Evolutionary conservation across 345 rosid species (phyloP), one percentile per base, ranked within the genome.

Genomic region (Bruguiera gymnorhiza): DNA sequence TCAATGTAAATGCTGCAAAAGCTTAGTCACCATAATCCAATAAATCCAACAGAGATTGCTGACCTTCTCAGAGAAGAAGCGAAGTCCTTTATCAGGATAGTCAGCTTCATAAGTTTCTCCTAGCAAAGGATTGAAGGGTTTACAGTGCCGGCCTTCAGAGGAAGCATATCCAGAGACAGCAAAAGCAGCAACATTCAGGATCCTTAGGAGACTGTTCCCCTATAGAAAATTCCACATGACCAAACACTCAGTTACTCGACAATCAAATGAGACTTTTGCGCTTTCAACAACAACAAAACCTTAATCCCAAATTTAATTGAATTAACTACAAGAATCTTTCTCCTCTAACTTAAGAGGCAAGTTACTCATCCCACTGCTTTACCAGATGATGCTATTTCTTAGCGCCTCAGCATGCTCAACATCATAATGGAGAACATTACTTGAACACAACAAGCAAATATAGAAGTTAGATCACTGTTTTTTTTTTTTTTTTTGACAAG

Each of bases 51-150:
- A 43, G 70, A 21, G 15, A 62, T 16, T 63, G 67, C 84, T 72
- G 55, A 94, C 98, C 98, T 94, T 94, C 78, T 94, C 98, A 19
- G 98, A 91, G 85, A 94, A 91, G 88, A 94, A 94, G 50, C 88
- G 91, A 66, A 94, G 81, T 70, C 97, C 98, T 76, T 76, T 86
- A 58, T 94, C 98, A 55, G 96, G 95, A 83, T 71, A 94, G 76
- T 94, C 93, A 27, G 97, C 98, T 83, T 91, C 98, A 68, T 88
- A 94, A 51, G 98, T 94, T 85, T 94, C 98, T 79, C 98, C 98
- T 27, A 93, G 87, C 73, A 93, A 80, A 79, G 97, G 98, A 70
- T 94, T 94, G 70, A 94, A 95, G 24, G 99, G 99, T 82, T 95
- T 95, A 79, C 98, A 92, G 36, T 88, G 96, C 24, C 99, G 84